Evolutionary conservation across 768 basidiomycete species (phyloP).

Genomic region (Pleurotus cornucopiae): DNA sequence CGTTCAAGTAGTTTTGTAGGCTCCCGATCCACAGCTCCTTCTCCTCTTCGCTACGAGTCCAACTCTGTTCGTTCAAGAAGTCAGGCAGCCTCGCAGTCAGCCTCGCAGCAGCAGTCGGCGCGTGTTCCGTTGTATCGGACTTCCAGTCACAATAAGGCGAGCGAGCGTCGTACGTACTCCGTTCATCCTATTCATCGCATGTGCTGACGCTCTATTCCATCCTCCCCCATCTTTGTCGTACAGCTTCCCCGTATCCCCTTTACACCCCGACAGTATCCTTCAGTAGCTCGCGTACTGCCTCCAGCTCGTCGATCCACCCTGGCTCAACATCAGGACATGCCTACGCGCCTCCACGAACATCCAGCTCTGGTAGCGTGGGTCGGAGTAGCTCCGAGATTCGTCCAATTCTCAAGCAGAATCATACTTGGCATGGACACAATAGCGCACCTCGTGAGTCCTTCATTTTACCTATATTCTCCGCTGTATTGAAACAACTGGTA

Average conservation of each 20-base stretch:
- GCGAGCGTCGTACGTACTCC: constrained; percentile 37
- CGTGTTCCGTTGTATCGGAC: constrained; percentile 35
- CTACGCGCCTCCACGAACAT: constrained; percentile 28
- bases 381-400: constrained; percentile 31
- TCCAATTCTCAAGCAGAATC: constrained; percentile 43
- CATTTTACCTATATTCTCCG: constrained; percentile 7
- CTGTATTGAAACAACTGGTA: not conserved
- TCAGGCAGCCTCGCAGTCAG: constrained; percentile 13
- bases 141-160: constrained; percentile 35
- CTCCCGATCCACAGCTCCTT: constrained; percentile 31
- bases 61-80: constrained; percentile 15
- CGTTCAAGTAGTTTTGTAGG: constrained; percentile 33
- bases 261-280: constrained; percentile 22
- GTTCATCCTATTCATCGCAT: constrained; percentile 6
- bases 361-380: constrained; percentile 35
- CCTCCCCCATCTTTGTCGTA: not conserved
- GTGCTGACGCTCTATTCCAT: constrained; percentile 9
- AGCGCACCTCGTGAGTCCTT: constrained; percentile 18
- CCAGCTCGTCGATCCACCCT: constrained; percentile 43
- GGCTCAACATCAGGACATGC: constrained; percentile 26
- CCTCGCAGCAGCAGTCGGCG: constrained; percentile 13
- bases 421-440: constrained; percentile 37
- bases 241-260: constrained; percentile 19
- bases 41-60: constrained; percentile 36
- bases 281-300: constrained; percentile 47